phyloP scores from a whole-genome alignment of 208 protist species.

The Wallacemonas collosoma region DNA sequence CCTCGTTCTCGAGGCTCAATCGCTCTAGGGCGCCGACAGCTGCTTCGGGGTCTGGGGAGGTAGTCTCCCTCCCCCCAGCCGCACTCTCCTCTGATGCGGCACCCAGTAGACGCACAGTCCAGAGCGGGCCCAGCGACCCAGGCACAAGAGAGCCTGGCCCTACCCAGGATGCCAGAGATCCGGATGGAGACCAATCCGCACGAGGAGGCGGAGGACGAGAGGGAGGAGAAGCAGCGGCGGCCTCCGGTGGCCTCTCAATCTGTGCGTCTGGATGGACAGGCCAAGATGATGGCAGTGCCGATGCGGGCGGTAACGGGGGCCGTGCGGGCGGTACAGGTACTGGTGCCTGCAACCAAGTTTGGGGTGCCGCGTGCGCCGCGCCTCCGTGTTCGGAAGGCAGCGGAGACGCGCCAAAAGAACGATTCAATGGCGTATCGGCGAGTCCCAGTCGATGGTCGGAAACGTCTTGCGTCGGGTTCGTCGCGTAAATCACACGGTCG shows the following conservation, averaged over 20 bases:
- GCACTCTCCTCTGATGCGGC: too few species aligned
- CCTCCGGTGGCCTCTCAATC: too few species aligned
- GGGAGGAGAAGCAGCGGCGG: neutral
- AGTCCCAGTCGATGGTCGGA: neutral
- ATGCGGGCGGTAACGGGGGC: neutral
- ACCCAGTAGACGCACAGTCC: neutral
- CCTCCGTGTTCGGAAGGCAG: neutral
- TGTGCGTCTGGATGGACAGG: neutral
- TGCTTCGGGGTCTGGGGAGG: too few species aligned
- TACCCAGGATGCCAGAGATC: too few species aligned
- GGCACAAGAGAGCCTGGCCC: neutral
- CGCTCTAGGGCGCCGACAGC: neutral
- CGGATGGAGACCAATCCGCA: too few species aligned
- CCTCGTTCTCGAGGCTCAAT: slow-evolving; percentile 24
- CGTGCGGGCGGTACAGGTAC: neutral
- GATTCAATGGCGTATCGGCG: slow-evolving; percentile 3
- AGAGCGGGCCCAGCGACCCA: slow-evolving; percentile 19
- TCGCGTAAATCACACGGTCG: too few species aligned
- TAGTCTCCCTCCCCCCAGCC: too few species aligned
- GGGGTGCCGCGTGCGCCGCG: too few species aligned
- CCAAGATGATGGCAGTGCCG: neutral
- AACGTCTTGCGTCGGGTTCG: too few species aligned
- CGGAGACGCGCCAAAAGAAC: neutral
- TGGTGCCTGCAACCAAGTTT: neutral
- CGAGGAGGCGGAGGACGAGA: neutral